phyloP scores from a whole-genome alignment of 1,139 yeast species.

The Blastobotrys aristatus region DNA sequence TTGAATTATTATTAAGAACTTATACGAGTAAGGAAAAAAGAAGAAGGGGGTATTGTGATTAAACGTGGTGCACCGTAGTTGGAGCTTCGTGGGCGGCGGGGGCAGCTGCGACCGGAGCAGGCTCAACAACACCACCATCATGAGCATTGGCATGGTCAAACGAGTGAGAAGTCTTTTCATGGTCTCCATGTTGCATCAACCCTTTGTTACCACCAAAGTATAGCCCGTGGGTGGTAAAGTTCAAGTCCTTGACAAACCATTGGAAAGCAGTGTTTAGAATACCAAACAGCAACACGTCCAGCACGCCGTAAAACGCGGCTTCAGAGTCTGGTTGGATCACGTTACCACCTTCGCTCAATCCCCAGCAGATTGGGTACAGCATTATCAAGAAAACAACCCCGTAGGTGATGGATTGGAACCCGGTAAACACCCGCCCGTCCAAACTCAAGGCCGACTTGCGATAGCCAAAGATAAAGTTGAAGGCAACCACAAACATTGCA shows the following conservation, averaged over 20 bases:
- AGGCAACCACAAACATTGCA: conserved; percentile 25
- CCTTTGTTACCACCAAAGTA: not conserved
- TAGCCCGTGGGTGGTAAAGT: conserved; percentile 24
- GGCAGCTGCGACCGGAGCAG: not conserved
- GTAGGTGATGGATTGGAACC: conserved; percentile 19
- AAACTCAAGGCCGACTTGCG: conserved; percentile 19
- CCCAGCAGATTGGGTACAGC: conserved; percentile 58
- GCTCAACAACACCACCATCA: not conserved
- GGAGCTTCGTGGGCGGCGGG: conserved; percentile 4
- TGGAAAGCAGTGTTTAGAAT: conserved; percentile 37
- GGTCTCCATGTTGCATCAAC: not conserved
- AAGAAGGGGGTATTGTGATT: too few relatives aligned
- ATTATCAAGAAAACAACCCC: conserved; percentile 41
- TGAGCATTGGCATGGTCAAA: conserved; percentile 1
- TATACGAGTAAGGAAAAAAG: too few relatives aligned
- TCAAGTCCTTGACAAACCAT: conserved; percentile 19
- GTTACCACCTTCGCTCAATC: conserved; percentile 63
- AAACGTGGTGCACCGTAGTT: too few relatives aligned
- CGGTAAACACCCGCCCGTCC: conserved; percentile 14
- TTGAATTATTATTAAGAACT: too few relatives aligned
- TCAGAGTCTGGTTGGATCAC: conserved; percentile 62
- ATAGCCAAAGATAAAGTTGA: conserved; percentile 22
- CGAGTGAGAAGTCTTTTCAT: not conserved
- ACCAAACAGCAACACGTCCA: conserved; percentile 43
- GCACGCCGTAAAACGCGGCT: conserved; percentile 59